These are phyloP conservation scores for Aureobasidium vineae DNA, from an alignment of 2,329 filamentous ascomycete genomes.

Conservation along the genomic window DNA sequence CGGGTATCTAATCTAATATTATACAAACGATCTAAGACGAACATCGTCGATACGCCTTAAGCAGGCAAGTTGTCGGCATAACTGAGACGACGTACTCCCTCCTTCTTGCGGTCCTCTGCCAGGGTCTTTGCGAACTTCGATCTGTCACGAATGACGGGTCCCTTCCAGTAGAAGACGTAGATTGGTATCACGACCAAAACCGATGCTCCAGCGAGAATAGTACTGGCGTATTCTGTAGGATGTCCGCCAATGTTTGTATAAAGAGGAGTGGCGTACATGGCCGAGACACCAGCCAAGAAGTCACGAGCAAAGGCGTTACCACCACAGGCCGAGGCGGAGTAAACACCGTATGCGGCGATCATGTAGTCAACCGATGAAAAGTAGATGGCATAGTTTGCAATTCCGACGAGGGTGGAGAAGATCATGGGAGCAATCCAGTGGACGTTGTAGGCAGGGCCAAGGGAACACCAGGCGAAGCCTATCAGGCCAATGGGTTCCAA, in stretches of 20 bases:
- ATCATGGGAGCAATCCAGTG: slow-evolving; percentile 69
- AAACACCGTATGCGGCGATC: slow-evolving; percentile 69
- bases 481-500: slow-evolving; percentile 66
- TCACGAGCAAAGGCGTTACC: slow-evolving; percentile 74
- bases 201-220: slow-evolving; percentile 53
- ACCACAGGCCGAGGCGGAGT: slow-evolving; percentile 71
- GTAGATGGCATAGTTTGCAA: slow-evolving; percentile 58
- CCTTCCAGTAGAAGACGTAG: slow-evolving; percentile 56
- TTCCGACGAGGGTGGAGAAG: slow-evolving; percentile 64
- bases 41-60: neutral
- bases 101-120: slow-evolving; percentile 36
- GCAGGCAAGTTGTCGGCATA: slow-evolving; percentile 23
- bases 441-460: slow-evolving; percentile 54
- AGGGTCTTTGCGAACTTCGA: slow-evolving; percentile 52
- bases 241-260: slow-evolving; percentile 36
- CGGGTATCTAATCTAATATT: slow-evolving; percentile 4
- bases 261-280: slow-evolving; percentile 62
- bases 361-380: slow-evolving; percentile 56
- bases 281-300: slow-evolving; percentile 69
- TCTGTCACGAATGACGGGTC: slow-evolving; percentile 49
- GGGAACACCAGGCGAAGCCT: slow-evolving; percentile 67
- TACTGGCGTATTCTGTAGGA: slow-evolving; percentile 51
- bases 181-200: slow-evolving; percentile 54
- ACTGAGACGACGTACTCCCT: slow-evolving; percentile 28
- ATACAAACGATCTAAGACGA: neutral